Percentiles rank a stretch among this genome's conserved stretches.
Conservation (phyloP, 2,329 filamentous ascomycete species). For the Aphanoascus verrucosus region DNA sequence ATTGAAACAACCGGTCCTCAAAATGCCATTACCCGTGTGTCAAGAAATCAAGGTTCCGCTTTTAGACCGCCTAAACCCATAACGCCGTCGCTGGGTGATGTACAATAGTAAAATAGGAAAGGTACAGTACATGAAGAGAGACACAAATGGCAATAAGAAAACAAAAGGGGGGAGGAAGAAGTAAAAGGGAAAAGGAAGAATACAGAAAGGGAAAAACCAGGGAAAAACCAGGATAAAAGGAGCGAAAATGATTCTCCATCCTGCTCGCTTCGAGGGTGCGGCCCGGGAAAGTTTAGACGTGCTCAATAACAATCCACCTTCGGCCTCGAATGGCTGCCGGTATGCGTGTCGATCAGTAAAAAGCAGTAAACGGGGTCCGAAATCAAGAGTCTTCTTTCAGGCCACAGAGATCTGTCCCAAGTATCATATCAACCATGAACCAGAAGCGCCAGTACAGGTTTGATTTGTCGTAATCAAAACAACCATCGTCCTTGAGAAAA, state of each 20-base stretch:
- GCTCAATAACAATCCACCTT: too few relatives aligned
- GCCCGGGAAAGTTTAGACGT: too few relatives aligned
- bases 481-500: constrained; percentile 36
- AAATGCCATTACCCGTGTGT: not conserved
- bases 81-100: constrained; percentile 2
- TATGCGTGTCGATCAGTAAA: not conserved
- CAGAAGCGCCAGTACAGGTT: constrained; percentile 52
- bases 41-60: not conserved
- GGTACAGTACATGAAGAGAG: not conserved
- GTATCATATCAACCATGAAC: constrained; percentile 44
- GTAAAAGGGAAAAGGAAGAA: not conserved
- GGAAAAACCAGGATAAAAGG: too few relatives aligned
- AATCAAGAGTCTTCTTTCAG: constrained; percentile 41
- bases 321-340: too few relatives aligned
- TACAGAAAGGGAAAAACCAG: too few relatives aligned
- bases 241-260: not conserved
- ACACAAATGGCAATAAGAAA: not conserved
- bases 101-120: not conserved
- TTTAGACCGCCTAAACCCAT: not conserved
- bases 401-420: constrained; percentile 54
- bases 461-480: constrained; percentile 58
- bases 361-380: not conserved
- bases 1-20: too few relatives aligned
- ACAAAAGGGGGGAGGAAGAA: not conserved
- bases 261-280: too few relatives aligned